Percentiles rank a stretch among this genome's conserved stretches.
Evolutionary conservation across 2,329 filamentous ascomycete genomes (phyloP).

Genomic region (Chrysosporium keratinophilum): DNA sequence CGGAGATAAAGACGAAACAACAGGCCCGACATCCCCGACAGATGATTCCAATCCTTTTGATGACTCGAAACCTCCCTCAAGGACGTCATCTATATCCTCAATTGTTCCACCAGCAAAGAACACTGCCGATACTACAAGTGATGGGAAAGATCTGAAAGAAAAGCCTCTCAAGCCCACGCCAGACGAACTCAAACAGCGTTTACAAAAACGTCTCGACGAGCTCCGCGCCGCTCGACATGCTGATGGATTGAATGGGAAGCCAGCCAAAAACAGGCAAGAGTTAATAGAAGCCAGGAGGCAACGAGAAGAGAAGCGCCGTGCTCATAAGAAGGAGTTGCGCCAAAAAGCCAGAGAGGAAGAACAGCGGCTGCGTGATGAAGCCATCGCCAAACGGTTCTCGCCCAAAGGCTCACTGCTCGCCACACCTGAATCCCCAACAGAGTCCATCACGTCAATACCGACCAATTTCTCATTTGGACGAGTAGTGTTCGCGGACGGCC

Average conservation of each 20-base stretch:
- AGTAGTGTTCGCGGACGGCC: slow-evolving; percentile 80
- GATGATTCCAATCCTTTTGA: slow-evolving; percentile 51
- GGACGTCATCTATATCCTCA: slow-evolving; percentile 59
- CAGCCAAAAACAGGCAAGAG: slow-evolving; percentile 77
- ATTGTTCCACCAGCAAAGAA: slow-evolving; percentile 39
- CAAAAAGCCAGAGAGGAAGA: slow-evolving; percentile 70
- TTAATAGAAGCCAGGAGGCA: slow-evolving; percentile 78
- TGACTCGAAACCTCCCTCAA: slow-evolving; percentile 40
- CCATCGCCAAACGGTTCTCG: slow-evolving; percentile 44
- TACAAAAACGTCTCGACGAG: slow-evolving; percentile 73
- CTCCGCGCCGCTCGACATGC: slow-evolving; percentile 80
- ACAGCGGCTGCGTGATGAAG: slow-evolving; percentile 50
- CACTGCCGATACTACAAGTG: slow-evolving; percentile 18
- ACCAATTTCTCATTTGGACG: slow-evolving; percentile 82
- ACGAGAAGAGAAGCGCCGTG: slow-evolving; percentile 78
- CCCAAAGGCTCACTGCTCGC: slow-evolving; percentile 49
- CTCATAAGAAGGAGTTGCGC: slow-evolving; percentile 77
- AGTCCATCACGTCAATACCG: slow-evolving; percentile 31
- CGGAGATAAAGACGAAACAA: slow-evolving; percentile 30
- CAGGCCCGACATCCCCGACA: slow-evolving; percentile 32
- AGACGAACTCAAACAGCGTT: slow-evolving; percentile 62
- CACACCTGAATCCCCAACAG: slow-evolving; percentile 43
- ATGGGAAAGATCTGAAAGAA: slow-evolving; percentile 17
- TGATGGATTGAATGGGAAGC: slow-evolving; percentile 68
- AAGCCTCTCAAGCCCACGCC: slow-evolving; percentile 60